Evolutionary conservation across 202 grass and related monocot species (phyloP), one percentile per base, ranked within the genome.

Genomic region (Saccharum hybrid): DNA sequence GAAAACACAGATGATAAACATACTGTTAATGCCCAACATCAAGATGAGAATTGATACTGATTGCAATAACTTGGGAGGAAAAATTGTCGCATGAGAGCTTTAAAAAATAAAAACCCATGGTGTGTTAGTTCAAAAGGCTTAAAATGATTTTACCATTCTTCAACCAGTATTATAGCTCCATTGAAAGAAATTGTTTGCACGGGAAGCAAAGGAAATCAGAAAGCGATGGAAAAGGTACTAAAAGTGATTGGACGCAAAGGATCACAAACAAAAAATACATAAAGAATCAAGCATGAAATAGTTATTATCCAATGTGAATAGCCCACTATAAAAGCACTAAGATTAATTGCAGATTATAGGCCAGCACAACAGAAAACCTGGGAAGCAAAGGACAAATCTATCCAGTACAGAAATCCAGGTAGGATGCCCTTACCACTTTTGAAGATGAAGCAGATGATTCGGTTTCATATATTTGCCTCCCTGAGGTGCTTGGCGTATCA

Each of bases 401-500:
- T 56, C 10, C 43, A 60, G 71, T 51, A 86, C 57, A 81, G 43
- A 76, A 68, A 66, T 76, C 11, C 46, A 86, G 62, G 41, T 22
- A 93, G 64, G 52, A 84, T 84, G 36, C 82, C 73, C 66, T 63
- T 86, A 87, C 90, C 79, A 84, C 83, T 63, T 90, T 94, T 37
- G 84, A 91, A 46, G 89, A 93, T 56, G 89, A 87, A 81, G 81
- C 76, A 59, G 75, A 83, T 19, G 63, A 36, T 61, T 83, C 77
- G 19, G 74, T 78, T 39, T 96, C 89, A 63, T 87, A 88, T 63
- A 86, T 77, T 83, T 92, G 93, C 79, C 96, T 94, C 83, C 96
- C 96, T 48, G 96, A 99, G 38, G 96, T 99, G 88, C 93, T 99
- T 18, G 93, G 96, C 39, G 42, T 72, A 87, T 99, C 90, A 84